Percentiles rank a stretch among this genome's conserved stretches.
Conservation (phyloP, 192 early-diverging fungal genomes). For the Rhizophagus sp. region DNA sequence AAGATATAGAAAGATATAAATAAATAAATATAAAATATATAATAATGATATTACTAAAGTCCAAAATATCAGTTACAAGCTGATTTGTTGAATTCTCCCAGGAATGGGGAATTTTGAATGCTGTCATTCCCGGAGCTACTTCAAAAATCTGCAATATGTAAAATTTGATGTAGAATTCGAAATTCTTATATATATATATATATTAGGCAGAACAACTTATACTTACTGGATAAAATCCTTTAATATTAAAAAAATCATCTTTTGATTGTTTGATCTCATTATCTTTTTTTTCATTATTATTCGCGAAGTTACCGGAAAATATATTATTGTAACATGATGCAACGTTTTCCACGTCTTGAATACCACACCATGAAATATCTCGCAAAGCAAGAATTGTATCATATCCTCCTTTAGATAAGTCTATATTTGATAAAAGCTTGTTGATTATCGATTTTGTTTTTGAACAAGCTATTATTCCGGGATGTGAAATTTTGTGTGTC, state of each 20-base stretch:
- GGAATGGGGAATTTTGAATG: constrained; percentile 38
- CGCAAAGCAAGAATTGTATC: constrained; percentile 45
- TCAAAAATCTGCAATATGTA: constrained; percentile 32
- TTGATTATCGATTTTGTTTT: not conserved
- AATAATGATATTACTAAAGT: not conserved
- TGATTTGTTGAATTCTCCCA: constrained; percentile 40
- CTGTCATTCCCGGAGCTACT: constrained; percentile 15
- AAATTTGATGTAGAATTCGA: not conserved
- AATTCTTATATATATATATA: not conserved
- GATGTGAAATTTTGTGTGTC: constrained; percentile 5
- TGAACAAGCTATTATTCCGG: constrained; percentile 28
- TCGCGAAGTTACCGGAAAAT: constrained; percentile 38
- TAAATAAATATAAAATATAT: too few relatives aligned
- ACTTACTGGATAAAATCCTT: constrained; percentile 54
- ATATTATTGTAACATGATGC: constrained; percentile 49
- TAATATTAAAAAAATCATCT: constrained; percentile 22
- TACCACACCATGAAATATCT: constrained; percentile 43
- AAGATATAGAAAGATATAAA: not conserved
- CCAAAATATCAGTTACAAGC: not conserved
- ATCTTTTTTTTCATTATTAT: constrained; percentile 11
- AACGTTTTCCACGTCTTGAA: constrained; percentile 46
- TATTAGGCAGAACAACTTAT: not conserved
- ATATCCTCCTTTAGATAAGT: constrained; percentile 22
- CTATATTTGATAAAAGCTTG: constrained; percentile 27
- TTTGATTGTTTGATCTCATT: not conserved